phyloP scores from a whole-genome alignment of 2,329 filamentous ascomycete species.

The Colletotrichum sp. region DNA sequence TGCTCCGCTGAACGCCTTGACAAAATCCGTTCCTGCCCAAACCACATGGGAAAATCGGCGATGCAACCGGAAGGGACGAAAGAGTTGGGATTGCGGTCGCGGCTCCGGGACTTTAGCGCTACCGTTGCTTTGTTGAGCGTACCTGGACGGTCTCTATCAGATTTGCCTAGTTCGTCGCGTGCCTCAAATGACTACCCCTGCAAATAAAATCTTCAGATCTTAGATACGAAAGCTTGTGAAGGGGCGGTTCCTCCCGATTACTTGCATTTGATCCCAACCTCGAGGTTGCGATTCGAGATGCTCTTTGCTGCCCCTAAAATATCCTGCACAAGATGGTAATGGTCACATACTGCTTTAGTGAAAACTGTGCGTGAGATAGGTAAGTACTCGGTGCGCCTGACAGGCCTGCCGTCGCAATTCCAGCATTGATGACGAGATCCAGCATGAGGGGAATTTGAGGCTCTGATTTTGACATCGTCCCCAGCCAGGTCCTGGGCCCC shows the following conservation, averaged over 20 bases:
- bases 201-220: neutral
- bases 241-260: neutral
- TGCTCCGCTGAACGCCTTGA: constrained; percentile 15
- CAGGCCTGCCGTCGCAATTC: neutral
- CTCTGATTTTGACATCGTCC: neutral
- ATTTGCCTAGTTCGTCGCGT: neutral
- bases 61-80: neutral
- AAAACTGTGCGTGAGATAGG: neutral
- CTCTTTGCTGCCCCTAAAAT: neutral
- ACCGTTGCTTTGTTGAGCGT: neutral
- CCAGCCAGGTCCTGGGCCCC: neutral
- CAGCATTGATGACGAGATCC: neutral
- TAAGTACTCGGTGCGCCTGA: rapidly evolving
- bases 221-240: neutral
- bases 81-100: neutral
- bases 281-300: neutral
- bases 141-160: neutral
- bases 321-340: neutral
- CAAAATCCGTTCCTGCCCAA: neutral
- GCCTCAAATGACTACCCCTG: neutral
- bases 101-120: neutral
- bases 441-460: neutral
- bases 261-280: neutral
- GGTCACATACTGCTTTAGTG: neutral
- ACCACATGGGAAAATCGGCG: constrained; percentile 10